Evolutionary conservation across 2,329 filamentous ascomycete genomes (phyloP), one percentile per base, ranked within the genome.

Genomic region (Pestalotiopsis sp.): DNA sequence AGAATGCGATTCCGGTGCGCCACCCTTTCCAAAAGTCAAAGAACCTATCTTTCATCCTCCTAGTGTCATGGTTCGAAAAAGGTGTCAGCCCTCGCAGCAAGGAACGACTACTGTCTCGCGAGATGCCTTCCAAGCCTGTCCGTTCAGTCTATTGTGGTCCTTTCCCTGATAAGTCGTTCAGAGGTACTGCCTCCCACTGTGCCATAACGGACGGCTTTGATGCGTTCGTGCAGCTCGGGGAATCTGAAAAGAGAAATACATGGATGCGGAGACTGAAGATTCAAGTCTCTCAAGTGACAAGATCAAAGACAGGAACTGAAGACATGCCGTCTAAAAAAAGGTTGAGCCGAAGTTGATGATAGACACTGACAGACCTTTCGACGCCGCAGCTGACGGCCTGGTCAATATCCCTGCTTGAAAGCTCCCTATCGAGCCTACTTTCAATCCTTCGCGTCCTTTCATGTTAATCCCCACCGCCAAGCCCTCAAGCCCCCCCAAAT

Each of bases 1-100:
- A 64, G 9, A 64, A 48, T 26, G 20, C 61, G 11, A 64, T 64
- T 10, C 61, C 61, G 4, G 61, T 64, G 5, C 61, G 61, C 61
- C 61, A 64, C 35, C 61, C 61, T 24, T 10, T 24, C 11, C 26
- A 26, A 13, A 30, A 39, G 38, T 64, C 22, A 3, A 64, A 26
- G 9, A 64, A 35, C 22, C 26, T 11, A n/a, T 64, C 38, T 22
- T 24, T 55, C 17, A 17, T 22, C 6, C 40, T 55, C n/a, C 5
- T 52, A 9, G 40, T 22, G 44, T 24, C 17, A 30, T 24, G 17
- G 1, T 22, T 38, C 2, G 26, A 58, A 17, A 17, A 64, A 6
- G 5, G 48, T 14, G 38, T 7, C 38, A 26, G 17, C 9, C 24
- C 48, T 13, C 11, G 61, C 20, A 24, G n/a, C 39, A 22, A 38